phyloP scores from a whole-genome alignment of 306 rosid species.

The Benincasa hispida region DNA sequence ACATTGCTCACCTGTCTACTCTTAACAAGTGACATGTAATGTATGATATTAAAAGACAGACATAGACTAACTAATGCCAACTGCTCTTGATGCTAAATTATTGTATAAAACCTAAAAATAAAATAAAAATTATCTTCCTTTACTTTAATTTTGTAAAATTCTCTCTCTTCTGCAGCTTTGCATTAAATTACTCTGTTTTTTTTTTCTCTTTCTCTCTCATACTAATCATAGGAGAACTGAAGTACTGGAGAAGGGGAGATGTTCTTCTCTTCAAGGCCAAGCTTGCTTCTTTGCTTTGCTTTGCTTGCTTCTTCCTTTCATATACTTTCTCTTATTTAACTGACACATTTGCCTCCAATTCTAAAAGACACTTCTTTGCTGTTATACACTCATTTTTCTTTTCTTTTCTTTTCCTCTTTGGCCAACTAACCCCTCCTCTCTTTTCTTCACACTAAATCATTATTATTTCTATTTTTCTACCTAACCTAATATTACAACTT shows the following conservation, averaged over 20 bases:
- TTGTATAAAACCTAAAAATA: slow-evolving; percentile 19
- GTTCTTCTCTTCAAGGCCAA: slow-evolving; percentile 93
- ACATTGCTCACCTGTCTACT: slow-evolving; percentile 46
- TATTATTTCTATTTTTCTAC: slow-evolving; percentile 37
- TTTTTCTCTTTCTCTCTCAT: neutral
- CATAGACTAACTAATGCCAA: slow-evolving; percentile 66
- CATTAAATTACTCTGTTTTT: slow-evolving; percentile 2
- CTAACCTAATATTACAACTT: slow-evolving; percentile 43
- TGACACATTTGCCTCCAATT: slow-evolving; percentile 94
- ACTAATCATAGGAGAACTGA: slow-evolving; percentile 9
- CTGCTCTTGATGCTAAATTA: slow-evolving; percentile 74
- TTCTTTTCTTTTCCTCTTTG: slow-evolving; percentile 16
- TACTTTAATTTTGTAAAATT: slow-evolving; percentile 22
- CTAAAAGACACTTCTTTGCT: slow-evolving; percentile 50
- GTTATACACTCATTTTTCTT: slow-evolving; percentile 59
- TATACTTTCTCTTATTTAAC: slow-evolving; percentile 32
- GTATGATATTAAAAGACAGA: slow-evolving; percentile 60
- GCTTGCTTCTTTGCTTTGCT: slow-evolving; percentile 31
- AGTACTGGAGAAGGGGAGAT: slow-evolving; percentile 27
- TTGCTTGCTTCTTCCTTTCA: slow-evolving; percentile 30
- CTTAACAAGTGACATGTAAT: slow-evolving; percentile 47
- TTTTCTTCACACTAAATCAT: slow-evolving; percentile 22
- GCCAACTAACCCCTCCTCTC: slow-evolving; percentile 41
- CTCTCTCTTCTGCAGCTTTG: slow-evolving; percentile 11
- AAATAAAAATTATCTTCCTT: slow-evolving; percentile 2